Evolutionary conservation across 2,329 filamentous ascomycete genomes (phyloP).

Genomic region (Ustulina deusta): DNA sequence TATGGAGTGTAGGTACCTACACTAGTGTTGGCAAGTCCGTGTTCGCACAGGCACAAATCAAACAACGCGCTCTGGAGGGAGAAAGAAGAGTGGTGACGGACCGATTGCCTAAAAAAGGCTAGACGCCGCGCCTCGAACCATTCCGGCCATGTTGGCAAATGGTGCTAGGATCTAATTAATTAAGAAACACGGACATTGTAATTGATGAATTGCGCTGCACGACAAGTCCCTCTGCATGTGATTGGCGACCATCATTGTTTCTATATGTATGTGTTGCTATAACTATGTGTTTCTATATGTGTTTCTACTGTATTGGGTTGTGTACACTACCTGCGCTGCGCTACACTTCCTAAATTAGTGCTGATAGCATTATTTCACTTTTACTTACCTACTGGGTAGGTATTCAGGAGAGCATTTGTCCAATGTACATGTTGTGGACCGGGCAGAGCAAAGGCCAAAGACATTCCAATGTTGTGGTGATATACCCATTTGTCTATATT

Average conservation of each 20-base stretch:
- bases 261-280: too few species aligned
- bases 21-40: neutral
- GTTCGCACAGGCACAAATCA: constrained; percentile 37
- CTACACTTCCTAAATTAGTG: constrained; percentile 20
- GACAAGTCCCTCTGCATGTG: neutral
- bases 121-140: constrained; percentile 15
- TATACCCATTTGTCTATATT: neutral
- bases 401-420: too few species aligned
- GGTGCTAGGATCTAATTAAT: constrained; percentile 16
- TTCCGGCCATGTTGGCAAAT: neutral
- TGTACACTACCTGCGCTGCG: neutral
- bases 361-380: constrained; percentile 9
- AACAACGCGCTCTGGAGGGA: neutral
- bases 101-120: constrained; percentile 22
- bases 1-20: too few species aligned
- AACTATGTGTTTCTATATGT: too few species aligned
- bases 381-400: neutral
- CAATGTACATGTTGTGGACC: too few species aligned
- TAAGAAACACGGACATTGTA: constrained; percentile 12
- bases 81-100: constrained; percentile 8
- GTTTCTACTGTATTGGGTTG: neutral
- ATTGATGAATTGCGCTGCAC: constrained; percentile 1
- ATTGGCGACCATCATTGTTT: constrained; percentile 20
- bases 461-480: constrained; percentile 11
- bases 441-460: neutral